Percentiles rank a stretch among this genome's conserved stretches.
phyloP scores from a whole-genome alignment of 202 grass and related monocot species.

The Schoenoplectus tabernaemontani region DNA sequence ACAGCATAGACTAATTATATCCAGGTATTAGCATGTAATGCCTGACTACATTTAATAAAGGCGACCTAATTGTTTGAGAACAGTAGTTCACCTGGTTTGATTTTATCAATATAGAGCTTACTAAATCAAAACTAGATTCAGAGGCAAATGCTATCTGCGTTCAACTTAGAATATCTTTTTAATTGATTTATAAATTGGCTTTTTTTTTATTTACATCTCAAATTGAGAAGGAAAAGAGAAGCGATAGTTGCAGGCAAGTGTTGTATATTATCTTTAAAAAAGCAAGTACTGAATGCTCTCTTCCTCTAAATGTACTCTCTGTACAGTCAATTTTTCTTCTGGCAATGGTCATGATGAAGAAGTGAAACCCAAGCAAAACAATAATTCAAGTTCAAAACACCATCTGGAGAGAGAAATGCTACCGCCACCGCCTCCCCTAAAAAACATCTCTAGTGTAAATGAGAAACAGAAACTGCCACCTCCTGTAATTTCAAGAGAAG shows the following conservation, averaged over 20 bases:
- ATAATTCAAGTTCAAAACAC: conserved; percentile 39
- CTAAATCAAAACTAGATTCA: neutral
- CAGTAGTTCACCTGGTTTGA: neutral
- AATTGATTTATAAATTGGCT: neutral
- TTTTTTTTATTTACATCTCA: neutral
- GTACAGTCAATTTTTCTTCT: conserved; percentile 19
- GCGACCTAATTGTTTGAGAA: neutral
- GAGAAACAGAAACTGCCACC: conserved; percentile 34
- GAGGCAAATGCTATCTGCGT: neutral
- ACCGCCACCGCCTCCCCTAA: conserved; percentile 38
- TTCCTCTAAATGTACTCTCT: neutral
- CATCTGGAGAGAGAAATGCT: conserved; percentile 54
- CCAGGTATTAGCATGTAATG: neutral
- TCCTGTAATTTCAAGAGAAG: conserved; percentile 36
- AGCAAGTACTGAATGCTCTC: neutral
- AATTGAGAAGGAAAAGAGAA: neutral
- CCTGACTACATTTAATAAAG: neutral
- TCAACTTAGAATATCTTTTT: neutral
- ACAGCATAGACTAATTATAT: neutral
- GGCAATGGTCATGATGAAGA: conserved; percentile 40
- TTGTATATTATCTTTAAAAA: neutral
- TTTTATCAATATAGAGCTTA: neutral
- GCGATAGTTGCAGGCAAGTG: neutral
- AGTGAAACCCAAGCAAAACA: conserved; percentile 43
- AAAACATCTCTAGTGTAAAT: conserved; percentile 35